phyloP scores from a whole-genome alignment of 208 protist genomes.

The Trypanosoma mega region DNA sequence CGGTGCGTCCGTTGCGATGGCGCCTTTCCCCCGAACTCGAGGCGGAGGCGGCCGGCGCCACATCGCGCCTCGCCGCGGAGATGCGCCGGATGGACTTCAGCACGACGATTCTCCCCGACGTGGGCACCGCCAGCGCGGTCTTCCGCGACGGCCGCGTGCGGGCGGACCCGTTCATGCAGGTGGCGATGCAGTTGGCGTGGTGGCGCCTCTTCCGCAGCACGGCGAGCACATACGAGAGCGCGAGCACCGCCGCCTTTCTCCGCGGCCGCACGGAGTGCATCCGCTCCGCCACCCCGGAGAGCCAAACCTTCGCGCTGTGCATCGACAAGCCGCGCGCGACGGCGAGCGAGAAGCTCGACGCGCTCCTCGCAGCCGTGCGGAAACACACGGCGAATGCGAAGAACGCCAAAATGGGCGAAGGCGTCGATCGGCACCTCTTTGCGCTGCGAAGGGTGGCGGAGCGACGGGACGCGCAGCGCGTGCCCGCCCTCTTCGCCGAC shows the following conservation, averaged over 20 bases:
- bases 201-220: slow-evolving; percentile 70
- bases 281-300: slow-evolving; percentile 46
- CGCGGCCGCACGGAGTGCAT: slow-evolving; percentile 68
- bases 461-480: slow-evolving; percentile 29
- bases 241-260: slow-evolving; percentile 58
- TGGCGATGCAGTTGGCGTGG: slow-evolving; percentile 75
- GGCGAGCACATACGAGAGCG: slow-evolving; percentile 45
- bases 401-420: slow-evolving; percentile 38
- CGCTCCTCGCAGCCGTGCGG: slow-evolving; percentile 32
- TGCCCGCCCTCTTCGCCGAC: slow-evolving; percentile 44
- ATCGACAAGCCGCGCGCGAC: slow-evolving; percentile 27
- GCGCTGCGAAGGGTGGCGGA: slow-evolving; percentile 40
- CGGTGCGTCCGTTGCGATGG: slow-evolving; percentile 53
- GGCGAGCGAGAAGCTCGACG: slow-evolving; percentile 24
- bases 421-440: slow-evolving; percentile 66
- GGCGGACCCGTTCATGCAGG: slow-evolving; percentile 47
- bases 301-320: slow-evolving; percentile 50
- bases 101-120: slow-evolving; percentile 33
- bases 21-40: slow-evolving; percentile 39
- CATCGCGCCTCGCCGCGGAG: slow-evolving; percentile 30
- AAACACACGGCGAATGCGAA: slow-evolving; percentile 31
- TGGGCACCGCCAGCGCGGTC: slow-evolving; percentile 4
- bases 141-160: slow-evolving; percentile 8
- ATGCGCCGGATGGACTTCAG: slow-evolving; percentile 48
- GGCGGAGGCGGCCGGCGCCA: slow-evolving; percentile 29